Evolutionary conservation across 805 yeast species (phyloP).

Genomic region (Teunomyces gatunensis): DNA sequence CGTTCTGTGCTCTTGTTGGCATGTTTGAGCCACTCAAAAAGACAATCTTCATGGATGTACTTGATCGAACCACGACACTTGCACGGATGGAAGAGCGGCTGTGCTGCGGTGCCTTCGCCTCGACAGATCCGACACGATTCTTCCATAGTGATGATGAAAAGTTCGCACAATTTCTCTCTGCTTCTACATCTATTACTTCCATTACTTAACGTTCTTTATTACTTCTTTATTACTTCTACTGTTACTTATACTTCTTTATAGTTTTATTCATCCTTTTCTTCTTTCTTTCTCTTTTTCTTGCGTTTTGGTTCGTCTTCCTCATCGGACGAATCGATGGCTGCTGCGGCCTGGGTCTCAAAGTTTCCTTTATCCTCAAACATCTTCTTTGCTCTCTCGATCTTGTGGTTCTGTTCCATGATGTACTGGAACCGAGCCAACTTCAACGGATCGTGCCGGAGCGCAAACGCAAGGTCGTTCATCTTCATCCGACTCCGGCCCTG

Average conservation of each 20-base stretch:
- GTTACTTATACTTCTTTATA: no score
- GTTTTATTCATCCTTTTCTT: not conserved
- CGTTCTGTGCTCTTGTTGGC: slow-evolving; percentile 54
- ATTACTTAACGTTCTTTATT: no score
- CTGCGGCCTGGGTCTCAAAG: slow-evolving; percentile 6
- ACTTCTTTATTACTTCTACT: no score
- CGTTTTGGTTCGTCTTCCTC: slow-evolving; percentile 10
- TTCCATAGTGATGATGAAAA: slow-evolving; percentile 2
- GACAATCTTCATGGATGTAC: slow-evolving; percentile 89
- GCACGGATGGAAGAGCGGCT: slow-evolving; percentile 89
- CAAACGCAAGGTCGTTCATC: slow-evolving; percentile 42
- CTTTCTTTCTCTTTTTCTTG: slow-evolving; percentile 20
- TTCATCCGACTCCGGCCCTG: slow-evolving; percentile 40
- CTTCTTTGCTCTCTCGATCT: slow-evolving; percentile 40
- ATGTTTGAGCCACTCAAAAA: slow-evolving; percentile 82
- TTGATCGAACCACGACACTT: slow-evolving; percentile 91
- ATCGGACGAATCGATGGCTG: slow-evolving; percentile 13
- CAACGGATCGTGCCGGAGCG: slow-evolving; percentile 40
- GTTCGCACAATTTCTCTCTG: no score
- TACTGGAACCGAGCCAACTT: slow-evolving; percentile 41
- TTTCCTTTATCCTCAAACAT: slow-evolving; percentile 31
- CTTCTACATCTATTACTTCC: no score
- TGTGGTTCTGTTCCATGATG: slow-evolving; percentile 36
- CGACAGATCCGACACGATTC: slow-evolving; percentile 90
- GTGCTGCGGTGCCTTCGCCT: slow-evolving; percentile 75